Evolutionary conservation across 73 alveolate genomes (phyloP).

Genomic region (Durusdinium trenchii): DNA sequence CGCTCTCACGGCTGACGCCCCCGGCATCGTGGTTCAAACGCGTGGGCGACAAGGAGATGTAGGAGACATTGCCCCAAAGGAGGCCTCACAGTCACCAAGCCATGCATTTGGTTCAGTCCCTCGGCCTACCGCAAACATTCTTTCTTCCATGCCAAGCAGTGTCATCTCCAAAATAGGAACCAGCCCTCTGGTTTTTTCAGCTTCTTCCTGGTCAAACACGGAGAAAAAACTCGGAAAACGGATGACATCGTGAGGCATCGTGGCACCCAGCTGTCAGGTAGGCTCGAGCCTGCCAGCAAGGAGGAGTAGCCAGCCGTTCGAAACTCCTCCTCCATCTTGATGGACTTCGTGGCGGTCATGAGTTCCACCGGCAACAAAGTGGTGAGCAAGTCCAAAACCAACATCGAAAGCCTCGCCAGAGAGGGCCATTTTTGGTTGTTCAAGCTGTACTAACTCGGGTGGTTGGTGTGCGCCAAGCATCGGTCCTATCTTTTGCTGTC

Average conservation of each 20-base stretch:
- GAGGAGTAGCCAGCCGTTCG: conserved; percentile 90
- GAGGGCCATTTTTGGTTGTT: too few relatives aligned
- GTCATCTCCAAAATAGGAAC: too few relatives aligned
- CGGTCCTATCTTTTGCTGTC: too few relatives aligned
- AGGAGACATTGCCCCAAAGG: conserved; percentile 58
- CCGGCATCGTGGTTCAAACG: conserved; percentile 85
- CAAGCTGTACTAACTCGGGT: not conserved
- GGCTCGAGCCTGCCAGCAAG: conserved; percentile 33
- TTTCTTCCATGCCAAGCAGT: too few relatives aligned
- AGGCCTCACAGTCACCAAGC: not conserved
- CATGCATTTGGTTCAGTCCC: not conserved
- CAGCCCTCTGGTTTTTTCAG: not conserved
- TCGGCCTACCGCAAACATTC: not conserved
- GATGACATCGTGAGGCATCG: not conserved
- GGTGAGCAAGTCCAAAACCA: conserved; percentile 76
- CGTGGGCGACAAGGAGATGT: conserved; percentile 76
- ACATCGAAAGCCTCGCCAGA: conserved; percentile 26
- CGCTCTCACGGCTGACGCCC: conserved; percentile 55
- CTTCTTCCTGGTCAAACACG: not conserved
- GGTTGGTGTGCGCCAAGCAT: too few relatives aligned
- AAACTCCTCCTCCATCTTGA: conserved; percentile 71
- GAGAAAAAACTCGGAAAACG: not conserved
- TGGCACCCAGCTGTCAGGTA: too few relatives aligned
- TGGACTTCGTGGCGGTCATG: conserved; percentile 68
- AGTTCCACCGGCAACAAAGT: conserved; percentile 59